Evolutionary conservation across 768 basidiomycete species (phyloP).

Genomic region (Holtermannia corniformis): DNA sequence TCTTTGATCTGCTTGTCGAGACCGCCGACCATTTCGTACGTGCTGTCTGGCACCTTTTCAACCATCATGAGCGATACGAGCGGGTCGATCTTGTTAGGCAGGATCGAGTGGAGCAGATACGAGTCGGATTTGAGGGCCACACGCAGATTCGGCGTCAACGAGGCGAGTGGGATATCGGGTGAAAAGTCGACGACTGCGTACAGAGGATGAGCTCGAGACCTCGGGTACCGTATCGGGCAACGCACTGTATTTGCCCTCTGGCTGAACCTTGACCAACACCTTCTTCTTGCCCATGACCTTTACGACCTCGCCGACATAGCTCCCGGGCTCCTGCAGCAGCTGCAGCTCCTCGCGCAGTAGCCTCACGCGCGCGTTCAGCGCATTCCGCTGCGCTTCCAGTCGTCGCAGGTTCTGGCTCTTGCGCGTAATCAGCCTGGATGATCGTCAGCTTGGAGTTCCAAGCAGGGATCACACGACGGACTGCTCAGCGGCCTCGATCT

Average conservation of each 20-base stretch:
- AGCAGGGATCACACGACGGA: background rate
- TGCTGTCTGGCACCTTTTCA: constrained; percentile 97
- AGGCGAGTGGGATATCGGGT: constrained; percentile 65
- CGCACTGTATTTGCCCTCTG: constrained; percentile 97
- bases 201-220: background rate
- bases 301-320: constrained; percentile 94
- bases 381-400: constrained; percentile 93
- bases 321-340: constrained; percentile 85
- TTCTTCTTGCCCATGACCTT: constrained; percentile 99
- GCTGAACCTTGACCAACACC: constrained; percentile 94
- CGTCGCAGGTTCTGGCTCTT: constrained; percentile 93
- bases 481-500: constrained; percentile 55
- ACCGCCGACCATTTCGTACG: constrained; percentile 99
- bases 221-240: no score
- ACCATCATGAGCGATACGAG: constrained; percentile 99
- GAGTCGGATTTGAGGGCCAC: constrained; percentile 93
- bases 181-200: constrained; percentile 83
- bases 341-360: constrained; percentile 85
- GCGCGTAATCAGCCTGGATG: constrained; percentile 59
- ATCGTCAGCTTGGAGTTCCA: constrained; percentile 74
- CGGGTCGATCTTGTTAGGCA: constrained; percentile 96
- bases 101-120: constrained; percentile 91
- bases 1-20: constrained; percentile 97
- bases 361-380: constrained; percentile 87
- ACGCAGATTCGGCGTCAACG: constrained; percentile 75